These are phyloP conservation scores for Boletus subluridellus DNA, from an alignment of 1,284 basidiomycete genomes.

Conservation along the genomic window DNA sequence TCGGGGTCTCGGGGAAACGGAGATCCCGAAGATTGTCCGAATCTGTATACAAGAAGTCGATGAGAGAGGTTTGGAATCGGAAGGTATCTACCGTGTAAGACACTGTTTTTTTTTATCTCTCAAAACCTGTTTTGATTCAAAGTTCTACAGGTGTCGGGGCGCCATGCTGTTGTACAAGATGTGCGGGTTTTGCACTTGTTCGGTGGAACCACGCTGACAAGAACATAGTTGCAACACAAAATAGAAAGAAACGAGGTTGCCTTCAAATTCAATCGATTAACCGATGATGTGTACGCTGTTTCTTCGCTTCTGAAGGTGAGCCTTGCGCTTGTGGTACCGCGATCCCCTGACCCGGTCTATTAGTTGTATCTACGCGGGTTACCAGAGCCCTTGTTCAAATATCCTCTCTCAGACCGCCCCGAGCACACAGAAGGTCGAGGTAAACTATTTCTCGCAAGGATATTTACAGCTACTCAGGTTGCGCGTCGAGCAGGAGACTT, in stretches of 20 bases:
- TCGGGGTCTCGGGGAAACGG: constrained; percentile 67
- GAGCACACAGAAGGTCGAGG: constrained; percentile 78
- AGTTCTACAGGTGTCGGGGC: constrained; percentile 67
- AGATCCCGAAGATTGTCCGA: constrained; percentile 80
- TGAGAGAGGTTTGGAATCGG: constrained; percentile 70
- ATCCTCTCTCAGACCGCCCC: constrained; percentile 77
- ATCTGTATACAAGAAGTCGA: constrained; percentile 88
- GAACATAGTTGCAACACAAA: constrained; percentile 70
- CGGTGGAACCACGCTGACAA: constrained; percentile 7
- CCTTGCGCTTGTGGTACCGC: neutral
- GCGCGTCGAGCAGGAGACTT: constrained; percentile 55
- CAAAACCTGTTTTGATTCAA: constrained; percentile 4
- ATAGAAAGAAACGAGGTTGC: constrained; percentile 87
- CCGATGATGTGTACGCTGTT: constrained; percentile 88
- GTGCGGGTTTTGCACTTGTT: constrained; percentile 39
- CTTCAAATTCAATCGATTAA: constrained; percentile 73
- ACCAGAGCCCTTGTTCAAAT: constrained; percentile 90
- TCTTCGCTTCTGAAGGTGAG: constrained; percentile 86
- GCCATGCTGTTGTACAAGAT: constrained; percentile 80
- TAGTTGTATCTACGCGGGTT: constrained; percentile 87
- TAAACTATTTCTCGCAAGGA: constrained; percentile 30
- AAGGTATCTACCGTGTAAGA: constrained; percentile 81
- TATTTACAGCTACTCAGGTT: constrained; percentile 7
- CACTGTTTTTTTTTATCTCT: neutral
- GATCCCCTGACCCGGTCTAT: constrained; percentile 12